phyloP scores from a whole-genome alignment of 345 rosid genomes.

The Populus euphratica region DNA sequence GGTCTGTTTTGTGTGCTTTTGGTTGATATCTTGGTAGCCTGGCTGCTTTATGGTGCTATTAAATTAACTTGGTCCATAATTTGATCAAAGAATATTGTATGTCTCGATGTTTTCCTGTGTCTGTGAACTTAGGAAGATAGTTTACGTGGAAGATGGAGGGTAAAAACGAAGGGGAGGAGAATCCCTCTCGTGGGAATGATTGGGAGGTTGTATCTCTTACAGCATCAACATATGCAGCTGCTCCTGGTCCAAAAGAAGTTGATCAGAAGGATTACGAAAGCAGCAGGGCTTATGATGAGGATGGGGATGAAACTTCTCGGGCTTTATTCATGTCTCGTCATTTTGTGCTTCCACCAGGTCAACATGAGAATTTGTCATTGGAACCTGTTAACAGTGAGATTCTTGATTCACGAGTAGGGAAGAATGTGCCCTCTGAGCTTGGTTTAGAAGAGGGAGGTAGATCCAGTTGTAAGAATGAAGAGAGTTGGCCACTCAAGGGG shows the following conservation, averaged over 20 bases:
- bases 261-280: constrained; percentile 37
- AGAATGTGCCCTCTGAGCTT: constrained; percentile 37
- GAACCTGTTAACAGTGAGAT: constrained; percentile 38
- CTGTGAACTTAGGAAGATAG: constrained; percentile 5
- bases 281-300: constrained; percentile 31
- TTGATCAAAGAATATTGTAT: background rate
- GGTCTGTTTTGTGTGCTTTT: background rate
- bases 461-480: constrained; percentile 56
- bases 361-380: constrained; percentile 60
- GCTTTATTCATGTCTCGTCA: constrained; percentile 73
- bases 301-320: constrained; percentile 51
- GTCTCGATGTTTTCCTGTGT: background rate
- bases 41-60: background rate
- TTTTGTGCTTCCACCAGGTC: constrained; percentile 70
- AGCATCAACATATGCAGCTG: constrained; percentile 87
- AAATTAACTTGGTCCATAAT: background rate
- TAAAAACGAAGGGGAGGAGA: constrained; percentile 45
- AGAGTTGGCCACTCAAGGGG: constrained; percentile 46
- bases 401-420: constrained; percentile 31
- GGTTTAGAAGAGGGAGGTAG: constrained; percentile 35
- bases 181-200: constrained; percentile 54
- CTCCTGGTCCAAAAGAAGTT: constrained; percentile 65
- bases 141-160: constrained; percentile 44
- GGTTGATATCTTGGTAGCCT: background rate
- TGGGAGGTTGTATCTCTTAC: constrained; percentile 98